These are phyloP conservation scores for Psilocybe sp. DNA, from an alignment of 768 basidiomycete genomes.

Conservation along the genomic window DNA sequence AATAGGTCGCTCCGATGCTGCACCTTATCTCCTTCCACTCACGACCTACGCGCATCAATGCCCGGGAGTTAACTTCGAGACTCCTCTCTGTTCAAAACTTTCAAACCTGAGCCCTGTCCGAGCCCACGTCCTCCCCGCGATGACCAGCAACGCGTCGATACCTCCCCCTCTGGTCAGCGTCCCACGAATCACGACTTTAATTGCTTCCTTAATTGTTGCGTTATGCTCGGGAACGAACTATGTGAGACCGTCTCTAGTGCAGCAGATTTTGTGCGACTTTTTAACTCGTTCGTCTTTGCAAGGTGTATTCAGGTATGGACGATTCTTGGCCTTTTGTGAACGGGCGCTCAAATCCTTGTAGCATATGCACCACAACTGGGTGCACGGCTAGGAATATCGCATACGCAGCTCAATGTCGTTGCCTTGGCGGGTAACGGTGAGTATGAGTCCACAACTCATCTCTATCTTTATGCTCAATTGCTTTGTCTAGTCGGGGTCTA, in stretches of 20 bases:
- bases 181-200: conserved; percentile 44
- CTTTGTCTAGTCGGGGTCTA: conserved; percentile 67
- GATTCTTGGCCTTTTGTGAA: not conserved
- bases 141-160: conserved; percentile 16
- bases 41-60: too few relatives aligned
- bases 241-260: conserved; percentile 43
- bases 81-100: not conserved
- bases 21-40: too few relatives aligned
- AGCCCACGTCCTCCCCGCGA: conserved; percentile 4
- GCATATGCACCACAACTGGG: conserved; percentile 90
- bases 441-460: conserved; percentile 16
- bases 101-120: not conserved
- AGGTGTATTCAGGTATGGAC: conserved; percentile 43
- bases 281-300: conserved; percentile 2
- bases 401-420: conserved; percentile 81
- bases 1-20: too few relatives aligned
- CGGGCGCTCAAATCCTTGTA: conserved; percentile 16
- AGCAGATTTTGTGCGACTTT: conserved; percentile 1
- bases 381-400: conserved; percentile 66
- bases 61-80: too few relatives aligned
- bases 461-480: not conserved
- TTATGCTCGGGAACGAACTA: conserved; percentile 73
- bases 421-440: conserved; percentile 77
- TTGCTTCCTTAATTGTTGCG: conserved; percentile 57
- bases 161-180: conserved; percentile 31